Conservation (phyloP, 2,329 filamentous ascomycete species). For the Fusarium acutatum region DNA sequence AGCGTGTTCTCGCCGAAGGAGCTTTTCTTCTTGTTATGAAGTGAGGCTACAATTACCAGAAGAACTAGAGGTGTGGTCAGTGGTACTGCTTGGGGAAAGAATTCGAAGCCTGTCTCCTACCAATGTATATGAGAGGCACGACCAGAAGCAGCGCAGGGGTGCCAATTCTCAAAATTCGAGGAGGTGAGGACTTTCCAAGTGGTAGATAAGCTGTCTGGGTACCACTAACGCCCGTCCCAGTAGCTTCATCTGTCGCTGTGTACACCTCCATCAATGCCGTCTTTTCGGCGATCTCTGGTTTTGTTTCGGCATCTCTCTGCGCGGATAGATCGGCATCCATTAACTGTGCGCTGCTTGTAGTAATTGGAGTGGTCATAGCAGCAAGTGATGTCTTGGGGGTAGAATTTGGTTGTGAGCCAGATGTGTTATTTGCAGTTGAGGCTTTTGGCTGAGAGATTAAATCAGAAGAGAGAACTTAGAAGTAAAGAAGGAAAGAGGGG, state of each 20-base stretch:
- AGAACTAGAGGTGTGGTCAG: neutral
- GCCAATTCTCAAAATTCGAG: neutral
- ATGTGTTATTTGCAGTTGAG: no score
- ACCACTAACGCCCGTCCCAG: neutral
- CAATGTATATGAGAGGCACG: neutral
- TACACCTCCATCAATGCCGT: neutral
- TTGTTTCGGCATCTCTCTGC: neutral
- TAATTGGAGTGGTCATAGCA: neutral
- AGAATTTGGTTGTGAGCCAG: no score
- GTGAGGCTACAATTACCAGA: neutral
- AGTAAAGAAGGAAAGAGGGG: neutral
- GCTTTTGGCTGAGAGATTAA: no score
- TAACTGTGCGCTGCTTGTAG: neutral
- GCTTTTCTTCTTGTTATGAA: neutral
- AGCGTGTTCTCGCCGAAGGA: neutral
- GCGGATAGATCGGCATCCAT: neutral
- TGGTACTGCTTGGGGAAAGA: neutral
- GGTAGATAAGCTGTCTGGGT: neutral
- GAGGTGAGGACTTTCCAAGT: neutral
- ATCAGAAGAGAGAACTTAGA: no score
- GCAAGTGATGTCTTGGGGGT: neutral
- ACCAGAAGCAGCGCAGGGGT: neutral
- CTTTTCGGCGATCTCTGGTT: neutral
- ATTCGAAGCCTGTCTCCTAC: neutral
- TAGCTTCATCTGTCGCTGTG: neutral